These are phyloP conservation scores for Coniochaeta prunicola DNA, from an alignment of 2,329 filamentous ascomycete genomes.

Conservation along the genomic window DNA sequence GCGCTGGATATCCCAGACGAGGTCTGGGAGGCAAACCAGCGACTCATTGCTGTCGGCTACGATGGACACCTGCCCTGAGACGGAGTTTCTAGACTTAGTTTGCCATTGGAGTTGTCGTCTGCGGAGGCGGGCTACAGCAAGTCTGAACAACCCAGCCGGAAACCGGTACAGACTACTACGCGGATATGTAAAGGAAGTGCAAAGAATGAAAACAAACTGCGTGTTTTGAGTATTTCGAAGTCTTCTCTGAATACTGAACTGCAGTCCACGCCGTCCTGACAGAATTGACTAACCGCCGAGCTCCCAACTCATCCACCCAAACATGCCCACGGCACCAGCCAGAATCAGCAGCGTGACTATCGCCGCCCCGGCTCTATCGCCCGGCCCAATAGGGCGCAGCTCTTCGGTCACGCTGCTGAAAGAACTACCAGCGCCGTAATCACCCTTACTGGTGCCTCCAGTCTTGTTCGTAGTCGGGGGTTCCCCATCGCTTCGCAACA, in stretches of 20 bases:
- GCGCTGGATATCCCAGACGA: slow-evolving; percentile 31
- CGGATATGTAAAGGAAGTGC: background rate
- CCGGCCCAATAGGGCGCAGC: slow-evolving; percentile 27
- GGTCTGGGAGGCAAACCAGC: slow-evolving; percentile 33
- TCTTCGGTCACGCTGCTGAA: slow-evolving; percentile 19
- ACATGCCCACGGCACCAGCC: slow-evolving; percentile 31
- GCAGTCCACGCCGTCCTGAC: background rate
- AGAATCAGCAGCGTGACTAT: slow-evolving; percentile 39
- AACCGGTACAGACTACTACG: too few relatives aligned
- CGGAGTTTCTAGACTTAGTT: background rate
- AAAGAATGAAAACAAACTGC: background rate
- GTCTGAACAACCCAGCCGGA: too few relatives aligned
- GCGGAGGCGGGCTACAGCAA: background rate
- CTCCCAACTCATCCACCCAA: slow-evolving; percentile 42
- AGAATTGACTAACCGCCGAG: background rate
- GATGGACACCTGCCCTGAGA: background rate
- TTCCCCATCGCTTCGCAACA: slow-evolving; percentile 33
- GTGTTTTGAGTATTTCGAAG: background rate
- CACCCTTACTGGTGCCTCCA: slow-evolving; percentile 41
- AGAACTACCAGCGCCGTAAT: slow-evolving; percentile 29
- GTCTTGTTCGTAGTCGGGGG: slow-evolving; percentile 36
- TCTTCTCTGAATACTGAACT: background rate
- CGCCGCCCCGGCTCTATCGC: slow-evolving; percentile 40
- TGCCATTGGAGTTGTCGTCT: background rate
- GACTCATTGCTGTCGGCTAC: slow-evolving; percentile 28